phyloP scores from a whole-genome alignment of 352 stramenopile species.

The Pseudoperonospora humuli region DNA sequence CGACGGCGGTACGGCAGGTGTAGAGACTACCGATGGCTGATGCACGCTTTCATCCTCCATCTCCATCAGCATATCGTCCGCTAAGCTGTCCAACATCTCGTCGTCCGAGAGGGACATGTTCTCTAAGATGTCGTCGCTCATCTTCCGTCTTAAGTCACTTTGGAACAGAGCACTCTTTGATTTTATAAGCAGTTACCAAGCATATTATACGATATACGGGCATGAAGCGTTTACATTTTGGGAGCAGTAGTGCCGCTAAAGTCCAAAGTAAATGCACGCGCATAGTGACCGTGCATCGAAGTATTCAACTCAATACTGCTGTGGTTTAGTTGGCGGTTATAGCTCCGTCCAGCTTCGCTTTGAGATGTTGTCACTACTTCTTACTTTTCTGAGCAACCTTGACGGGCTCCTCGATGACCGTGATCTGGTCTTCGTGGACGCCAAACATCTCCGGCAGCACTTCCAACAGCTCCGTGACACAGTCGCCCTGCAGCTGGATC shows the following conservation, averaged over 20 bases:
- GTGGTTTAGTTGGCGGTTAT: too few species aligned
- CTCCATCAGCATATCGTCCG: constrained; percentile 77
- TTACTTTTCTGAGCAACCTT: constrained; percentile 47
- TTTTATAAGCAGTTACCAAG: too few species aligned
- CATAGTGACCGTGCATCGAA: too few species aligned
- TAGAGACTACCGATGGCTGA: constrained; percentile 3
- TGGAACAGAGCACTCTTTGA: too few species aligned
- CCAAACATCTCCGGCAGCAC: constrained; percentile 73
- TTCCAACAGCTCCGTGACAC: constrained; percentile 59
- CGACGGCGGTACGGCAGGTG: constrained; percentile 18
- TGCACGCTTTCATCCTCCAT: constrained; percentile 28
- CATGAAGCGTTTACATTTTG: constrained; percentile 2
- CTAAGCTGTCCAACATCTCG: constrained; percentile 72
- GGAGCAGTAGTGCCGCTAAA: constrained; percentile 4
- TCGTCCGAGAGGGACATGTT: constrained; percentile 82
- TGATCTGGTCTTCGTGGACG: constrained; percentile 65
- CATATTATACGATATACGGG: neutral
- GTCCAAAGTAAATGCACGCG: too few species aligned
- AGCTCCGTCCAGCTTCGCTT: too few species aligned
- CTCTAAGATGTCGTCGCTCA: constrained; percentile 75
- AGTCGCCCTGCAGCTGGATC: constrained; percentile 80
- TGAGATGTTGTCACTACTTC: constrained; percentile 17
- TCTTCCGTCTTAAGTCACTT: constrained; percentile 1
- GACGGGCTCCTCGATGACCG: constrained; percentile 56
- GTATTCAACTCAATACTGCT: too few species aligned